These are phyloP conservation scores for Syzygium aromaticum DNA, from an alignment of 345 rosid species.

Conservation along the genomic window DNA sequence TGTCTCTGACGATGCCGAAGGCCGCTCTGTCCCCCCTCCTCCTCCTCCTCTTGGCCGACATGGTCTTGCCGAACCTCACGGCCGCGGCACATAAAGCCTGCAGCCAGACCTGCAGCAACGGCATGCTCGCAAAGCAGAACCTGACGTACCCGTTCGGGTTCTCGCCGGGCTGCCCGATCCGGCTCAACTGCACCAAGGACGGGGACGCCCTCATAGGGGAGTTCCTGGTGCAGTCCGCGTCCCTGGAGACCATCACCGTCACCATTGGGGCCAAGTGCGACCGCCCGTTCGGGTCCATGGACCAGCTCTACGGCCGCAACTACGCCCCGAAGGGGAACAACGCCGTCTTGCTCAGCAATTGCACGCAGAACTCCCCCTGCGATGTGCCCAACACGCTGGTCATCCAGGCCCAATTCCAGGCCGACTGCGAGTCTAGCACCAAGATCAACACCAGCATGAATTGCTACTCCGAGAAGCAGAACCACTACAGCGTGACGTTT, in stretches of 20 bases:
- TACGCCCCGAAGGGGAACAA: constrained; percentile 36
- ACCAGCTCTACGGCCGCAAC: constrained; percentile 22
- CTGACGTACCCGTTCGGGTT: constrained; percentile 60
- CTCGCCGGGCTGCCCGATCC: constrained; percentile 40
- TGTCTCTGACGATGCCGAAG: not conserved
- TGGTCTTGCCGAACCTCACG: not conserved
- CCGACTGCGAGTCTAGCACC: not conserved
- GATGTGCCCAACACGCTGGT: constrained; percentile 19
- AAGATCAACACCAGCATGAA: constrained; percentile 4
- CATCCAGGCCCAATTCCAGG: constrained; percentile 18
- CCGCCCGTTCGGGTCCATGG: constrained; percentile 32
- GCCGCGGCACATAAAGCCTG: not conserved
- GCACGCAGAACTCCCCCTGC: constrained; percentile 12
- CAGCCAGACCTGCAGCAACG: constrained; percentile 26
- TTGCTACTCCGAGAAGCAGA: constrained; percentile 14
- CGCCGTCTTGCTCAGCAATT: constrained; percentile 33
- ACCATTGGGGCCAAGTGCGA: constrained; percentile 28
- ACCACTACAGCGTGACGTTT: not conserved
- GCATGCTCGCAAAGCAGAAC: not conserved
- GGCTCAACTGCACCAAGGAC: constrained; percentile 25
- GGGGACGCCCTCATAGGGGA: constrained; percentile 12
- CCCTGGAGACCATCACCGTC: constrained; percentile 16
- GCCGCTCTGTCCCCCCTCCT: not conserved
- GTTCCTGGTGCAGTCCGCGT: constrained; percentile 13
- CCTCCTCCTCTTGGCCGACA: not conserved